phyloP scores from a whole-genome alignment of 2,329 filamentous ascomycete genomes.

The Fusarium foetens region DNA sequence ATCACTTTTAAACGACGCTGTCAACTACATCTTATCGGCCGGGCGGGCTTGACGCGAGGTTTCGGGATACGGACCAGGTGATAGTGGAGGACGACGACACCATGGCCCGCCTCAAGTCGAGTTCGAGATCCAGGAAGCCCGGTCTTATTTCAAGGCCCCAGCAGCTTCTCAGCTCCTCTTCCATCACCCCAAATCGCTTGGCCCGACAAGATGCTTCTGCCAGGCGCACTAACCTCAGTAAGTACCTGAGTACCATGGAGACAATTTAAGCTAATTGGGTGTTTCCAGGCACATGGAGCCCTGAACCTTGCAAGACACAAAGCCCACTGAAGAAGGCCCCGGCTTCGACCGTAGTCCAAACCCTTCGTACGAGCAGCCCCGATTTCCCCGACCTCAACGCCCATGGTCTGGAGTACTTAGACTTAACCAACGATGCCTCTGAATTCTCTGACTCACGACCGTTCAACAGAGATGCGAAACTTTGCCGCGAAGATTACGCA shows the following conservation, averaged over 20 bases:
- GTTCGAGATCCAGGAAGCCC: slow-evolving; percentile 57
- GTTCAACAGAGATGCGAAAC: slow-evolving; percentile 51
- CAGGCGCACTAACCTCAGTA: too few species aligned
- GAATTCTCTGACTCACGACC: slow-evolving; percentile 49
- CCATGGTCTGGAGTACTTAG: slow-evolving; percentile 52
- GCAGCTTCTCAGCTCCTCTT: slow-evolving; percentile 38
- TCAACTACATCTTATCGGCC: slow-evolving; percentile 34
- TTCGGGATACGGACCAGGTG: slow-evolving; percentile 42
- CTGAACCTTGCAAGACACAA: too few species aligned
- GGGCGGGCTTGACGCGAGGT: slow-evolving; percentile 33
- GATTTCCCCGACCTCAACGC: slow-evolving; percentile 51
- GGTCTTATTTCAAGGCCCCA: slow-evolving; percentile 54
- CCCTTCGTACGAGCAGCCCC: slow-evolving; percentile 35
- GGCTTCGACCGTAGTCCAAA: slow-evolving; percentile 9
- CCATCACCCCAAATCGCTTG: too few species aligned
- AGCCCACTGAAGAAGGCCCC: slow-evolving; percentile 43
- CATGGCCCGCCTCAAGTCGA: slow-evolving; percentile 59
- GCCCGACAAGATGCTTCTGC: too few species aligned
- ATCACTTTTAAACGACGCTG: background rate
- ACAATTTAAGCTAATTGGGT: too few species aligned
- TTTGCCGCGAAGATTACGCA: slow-evolving; percentile 58
- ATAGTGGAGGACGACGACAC: slow-evolving; percentile 43
- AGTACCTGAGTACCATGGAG: too few species aligned
- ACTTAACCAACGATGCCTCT: slow-evolving; percentile 52
- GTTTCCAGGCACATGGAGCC: too few species aligned